Percentiles rank a stretch among this genome's conserved stretches.
Conservation (phyloP, 2,329 filamentous ascomycete species). For the Gliomastix tumulicola region DNA sequence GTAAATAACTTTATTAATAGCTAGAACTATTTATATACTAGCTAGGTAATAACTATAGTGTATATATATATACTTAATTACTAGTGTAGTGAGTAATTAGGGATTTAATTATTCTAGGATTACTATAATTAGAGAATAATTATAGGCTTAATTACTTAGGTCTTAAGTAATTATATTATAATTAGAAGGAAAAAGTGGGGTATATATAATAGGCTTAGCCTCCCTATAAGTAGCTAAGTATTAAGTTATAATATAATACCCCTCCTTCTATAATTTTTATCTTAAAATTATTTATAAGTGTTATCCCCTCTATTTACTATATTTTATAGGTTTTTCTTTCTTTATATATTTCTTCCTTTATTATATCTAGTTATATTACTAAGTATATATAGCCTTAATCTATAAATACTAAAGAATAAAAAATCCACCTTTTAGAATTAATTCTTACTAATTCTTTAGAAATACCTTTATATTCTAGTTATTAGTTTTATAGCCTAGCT, state of each 20-base stretch:
- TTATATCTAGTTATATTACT: not conserved
- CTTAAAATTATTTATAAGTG: not conserved
- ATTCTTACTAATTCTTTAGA: not conserved
- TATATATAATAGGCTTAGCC: not conserved
- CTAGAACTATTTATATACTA: too few species aligned
- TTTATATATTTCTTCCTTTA: not conserved
- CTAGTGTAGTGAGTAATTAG: not conserved
- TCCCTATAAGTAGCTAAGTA: not conserved
- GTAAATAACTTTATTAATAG: too few species aligned
- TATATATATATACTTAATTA: not conserved
- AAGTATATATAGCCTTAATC: not conserved
- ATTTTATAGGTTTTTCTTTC: not conserved
- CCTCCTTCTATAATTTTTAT: constrained; percentile 1
- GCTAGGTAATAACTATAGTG: too few species aligned
- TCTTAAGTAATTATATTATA: not conserved
- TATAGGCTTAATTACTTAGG: not conserved
- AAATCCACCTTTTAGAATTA: not conserved
- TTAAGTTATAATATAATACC: not conserved
- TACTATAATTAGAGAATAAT: not conserved
- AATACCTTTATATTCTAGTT: not conserved
- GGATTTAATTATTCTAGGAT: not conserved
- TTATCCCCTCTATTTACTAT: not conserved
- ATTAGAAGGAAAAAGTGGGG: not conserved
- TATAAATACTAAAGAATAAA: not conserved
- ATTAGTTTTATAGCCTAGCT: not conserved